These are phyloP conservation scores for Geoglossum glabrum DNA, from an alignment of 495 filamentous ascomycete genomes.

Conservation along the genomic window DNA sequence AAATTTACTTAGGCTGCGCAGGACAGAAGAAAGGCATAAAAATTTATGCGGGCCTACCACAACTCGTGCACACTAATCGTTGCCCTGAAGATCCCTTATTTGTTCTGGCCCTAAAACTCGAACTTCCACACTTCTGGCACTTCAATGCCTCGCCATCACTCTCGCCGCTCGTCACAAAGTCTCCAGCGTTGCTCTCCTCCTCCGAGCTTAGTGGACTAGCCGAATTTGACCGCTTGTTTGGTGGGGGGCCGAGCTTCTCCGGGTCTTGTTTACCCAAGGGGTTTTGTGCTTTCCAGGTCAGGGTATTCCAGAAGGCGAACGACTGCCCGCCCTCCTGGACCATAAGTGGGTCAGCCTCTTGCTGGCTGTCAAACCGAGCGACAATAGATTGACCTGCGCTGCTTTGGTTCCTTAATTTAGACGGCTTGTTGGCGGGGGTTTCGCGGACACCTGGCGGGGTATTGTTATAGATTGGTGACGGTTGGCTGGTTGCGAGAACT, in stretches of 20 bases:
- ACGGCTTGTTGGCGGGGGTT: not conserved
- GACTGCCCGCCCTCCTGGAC: slow-evolving; percentile 28
- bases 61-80: slow-evolving; percentile 32
- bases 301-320: slow-evolving; percentile 32
- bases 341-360: slow-evolving; percentile 26
- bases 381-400: not conserved
- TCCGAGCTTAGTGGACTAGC: slow-evolving; percentile 3
- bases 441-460: not conserved
- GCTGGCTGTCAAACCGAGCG: not conserved
- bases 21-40: not conserved
- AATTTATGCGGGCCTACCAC: slow-evolving; percentile 14
- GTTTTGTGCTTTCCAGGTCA: slow-evolving; percentile 21
- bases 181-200: not conserved
- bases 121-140: slow-evolving; percentile 29
- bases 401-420: not conserved
- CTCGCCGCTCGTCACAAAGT: slow-evolving; percentile 1
- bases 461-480: not conserved
- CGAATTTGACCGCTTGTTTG: not conserved
- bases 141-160: slow-evolving; percentile 22
- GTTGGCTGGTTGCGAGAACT: not conserved
- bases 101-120: slow-evolving; percentile 26
- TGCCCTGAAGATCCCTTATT: slow-evolving; percentile 3
- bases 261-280: not conserved
- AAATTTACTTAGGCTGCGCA: not conserved
- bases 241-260: not conserved